Evolutionary conservation across 176 grass and related monocot species (phyloP).

Genomic region (Triticum dicoccoides): DNA sequence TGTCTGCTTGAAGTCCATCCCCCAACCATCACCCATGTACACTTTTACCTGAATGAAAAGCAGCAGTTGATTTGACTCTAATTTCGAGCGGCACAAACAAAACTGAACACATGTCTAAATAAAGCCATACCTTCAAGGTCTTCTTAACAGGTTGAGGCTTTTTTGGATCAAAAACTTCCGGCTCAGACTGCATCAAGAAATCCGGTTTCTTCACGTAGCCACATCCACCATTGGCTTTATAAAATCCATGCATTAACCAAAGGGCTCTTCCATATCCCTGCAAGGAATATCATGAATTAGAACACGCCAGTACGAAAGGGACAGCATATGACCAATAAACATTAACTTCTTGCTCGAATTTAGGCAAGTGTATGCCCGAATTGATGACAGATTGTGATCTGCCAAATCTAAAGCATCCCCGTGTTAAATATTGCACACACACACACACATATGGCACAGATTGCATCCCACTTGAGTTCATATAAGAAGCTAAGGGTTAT

Average conservation of each 20-base stretch:
- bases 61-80: not conserved
- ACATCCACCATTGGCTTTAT: constrained; percentile 80
- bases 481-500: not conserved
- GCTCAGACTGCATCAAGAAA: constrained; percentile 71
- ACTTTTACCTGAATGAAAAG: constrained; percentile 63
- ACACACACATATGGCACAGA: not conserved
- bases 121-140: constrained; percentile 41
- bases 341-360: not conserved
- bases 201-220: constrained; percentile 97
- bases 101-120: not conserved
- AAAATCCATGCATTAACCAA: constrained; percentile 99
- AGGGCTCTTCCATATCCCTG: constrained; percentile 91
- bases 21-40: constrained; percentile 96
- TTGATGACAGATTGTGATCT: not conserved
- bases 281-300: constrained; percentile 4
- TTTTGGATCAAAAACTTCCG: constrained; percentile 69
- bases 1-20: constrained; percentile 75
- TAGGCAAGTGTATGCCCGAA: not conserved
- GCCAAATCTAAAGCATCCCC: not conserved
- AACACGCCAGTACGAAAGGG: not conserved
- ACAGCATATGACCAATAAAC: not conserved
- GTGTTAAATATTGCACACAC: not conserved
- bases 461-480: not conserved
- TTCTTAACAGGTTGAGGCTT: constrained; percentile 50
- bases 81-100: not conserved